Conservation (phyloP, 768 basidiomycete genomes). For the Galerina sulciceps region DNA sequence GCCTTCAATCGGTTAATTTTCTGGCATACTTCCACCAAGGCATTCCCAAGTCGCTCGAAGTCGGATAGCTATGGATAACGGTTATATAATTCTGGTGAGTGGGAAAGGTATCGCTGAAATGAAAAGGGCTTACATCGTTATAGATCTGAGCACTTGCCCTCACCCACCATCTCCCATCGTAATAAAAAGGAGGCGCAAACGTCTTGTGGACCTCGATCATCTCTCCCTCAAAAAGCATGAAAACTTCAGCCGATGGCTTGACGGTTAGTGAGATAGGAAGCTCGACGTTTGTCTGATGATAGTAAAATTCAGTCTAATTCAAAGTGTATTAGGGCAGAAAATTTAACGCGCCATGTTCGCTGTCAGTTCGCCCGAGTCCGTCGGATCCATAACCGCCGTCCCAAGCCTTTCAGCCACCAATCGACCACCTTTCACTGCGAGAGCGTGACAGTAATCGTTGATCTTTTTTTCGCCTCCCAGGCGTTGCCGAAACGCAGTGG, state of each 20-base stretch:
- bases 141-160: slow-evolving; percentile 45
- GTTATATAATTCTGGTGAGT: neutral
- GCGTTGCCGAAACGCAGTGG: slow-evolving; percentile 72
- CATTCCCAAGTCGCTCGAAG: slow-evolving; percentile 1
- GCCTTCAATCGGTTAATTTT: neutral
- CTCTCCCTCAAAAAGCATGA: slow-evolving; percentile 28
- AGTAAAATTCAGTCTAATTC: neutral
- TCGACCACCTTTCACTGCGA: slow-evolving; percentile 71
- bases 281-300: slow-evolving; percentile 38
- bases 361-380: slow-evolving; percentile 51
- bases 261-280: slow-evolving; percentile 33
- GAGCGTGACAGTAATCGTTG: slow-evolving; percentile 66
- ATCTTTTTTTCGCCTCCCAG: slow-evolving; percentile 81
- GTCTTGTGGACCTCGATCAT: slow-evolving; percentile 32
- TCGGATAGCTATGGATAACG: neutral
- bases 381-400: slow-evolving; percentile 61
- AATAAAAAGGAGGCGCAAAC: slow-evolving; percentile 36
- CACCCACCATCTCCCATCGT: slow-evolving; percentile 44
- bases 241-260: slow-evolving; percentile 19
- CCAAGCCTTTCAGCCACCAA: slow-evolving; percentile 61
- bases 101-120: neutral
- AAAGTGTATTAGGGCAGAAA: neutral
- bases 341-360: slow-evolving; percentile 70
- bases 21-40: neutral
- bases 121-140: slow-evolving; percentile 21